phyloP scores from a whole-genome alignment of 495 filamentous ascomycete species.

The Penicillium argentinense region DNA sequence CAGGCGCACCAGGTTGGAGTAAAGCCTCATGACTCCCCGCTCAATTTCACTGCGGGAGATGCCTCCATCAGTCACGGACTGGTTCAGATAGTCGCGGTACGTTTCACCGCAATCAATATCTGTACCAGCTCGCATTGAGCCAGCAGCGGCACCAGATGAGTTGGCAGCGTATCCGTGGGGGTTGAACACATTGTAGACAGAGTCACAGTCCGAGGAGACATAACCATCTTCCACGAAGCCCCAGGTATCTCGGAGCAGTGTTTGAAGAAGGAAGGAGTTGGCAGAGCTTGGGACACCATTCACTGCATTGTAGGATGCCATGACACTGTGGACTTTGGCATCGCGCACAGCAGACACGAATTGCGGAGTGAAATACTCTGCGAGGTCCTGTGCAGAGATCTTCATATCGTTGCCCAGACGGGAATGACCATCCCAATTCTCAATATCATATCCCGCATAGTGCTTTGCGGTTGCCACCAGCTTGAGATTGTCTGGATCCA shows the following conservation, averaged over 20 bases:
- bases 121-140: conserved; percentile 57
- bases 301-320: conserved; percentile 64
- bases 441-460: conserved; percentile 65
- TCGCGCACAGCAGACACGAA: conserved; percentile 44
- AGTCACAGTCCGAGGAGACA: conserved; percentile 59
- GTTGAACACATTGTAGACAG: conserved; percentile 57
- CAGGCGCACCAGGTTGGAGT: conserved; percentile 52
- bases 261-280: conserved; percentile 56
- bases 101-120: conserved; percentile 62
- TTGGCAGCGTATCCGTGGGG: conserved; percentile 53
- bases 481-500: conserved; percentile 45
- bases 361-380: conserved; percentile 50
- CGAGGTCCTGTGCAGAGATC: conserved; percentile 54
- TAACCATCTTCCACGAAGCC: conserved; percentile 50
- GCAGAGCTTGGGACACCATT: conserved; percentile 60
- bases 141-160: conserved; percentile 48
- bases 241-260: conserved; percentile 54
- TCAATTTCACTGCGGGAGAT: conserved; percentile 52
- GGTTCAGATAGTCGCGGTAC: conserved; percentile 50
- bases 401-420: conserved; percentile 56
- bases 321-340: conserved; percentile 55
- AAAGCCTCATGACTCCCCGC: conserved; percentile 54
- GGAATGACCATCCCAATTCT: conserved; percentile 54
- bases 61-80: conserved; percentile 47
- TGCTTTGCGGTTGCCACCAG: conserved; percentile 67